Conservation (phyloP, 2,329 filamentous ascomycete species). For the Fusarium luffae region DNA sequence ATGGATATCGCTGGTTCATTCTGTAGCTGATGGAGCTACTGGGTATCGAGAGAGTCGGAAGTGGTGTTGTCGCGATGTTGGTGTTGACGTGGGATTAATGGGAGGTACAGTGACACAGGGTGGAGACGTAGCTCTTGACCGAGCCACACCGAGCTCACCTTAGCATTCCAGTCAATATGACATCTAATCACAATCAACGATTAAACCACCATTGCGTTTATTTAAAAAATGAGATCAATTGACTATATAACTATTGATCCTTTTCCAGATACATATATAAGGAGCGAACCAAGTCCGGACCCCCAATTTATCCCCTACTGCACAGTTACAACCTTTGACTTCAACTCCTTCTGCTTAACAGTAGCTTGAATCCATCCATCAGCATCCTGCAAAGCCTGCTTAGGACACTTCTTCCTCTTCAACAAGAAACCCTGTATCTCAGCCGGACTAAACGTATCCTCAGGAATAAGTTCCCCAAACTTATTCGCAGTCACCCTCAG, state of each 20-base stretch:
- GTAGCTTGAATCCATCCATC: conserved; percentile 64
- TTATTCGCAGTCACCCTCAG: conserved; percentile 57
- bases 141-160: conserved; percentile 38
- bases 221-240: neutral
- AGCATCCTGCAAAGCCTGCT: conserved; percentile 64
- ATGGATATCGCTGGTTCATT: conserved; percentile 38
- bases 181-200: neutral
- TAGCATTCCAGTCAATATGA: neutral
- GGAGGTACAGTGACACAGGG: conserved; percentile 19
- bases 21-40: conserved; percentile 17
- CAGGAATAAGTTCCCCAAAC: conserved; percentile 66
- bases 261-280: no score
- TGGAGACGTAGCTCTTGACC: conserved; percentile 43
- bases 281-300: no score
- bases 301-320: conserved; percentile 53
- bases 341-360: conserved; percentile 61
- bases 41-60: neutral
- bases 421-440: conserved; percentile 74
- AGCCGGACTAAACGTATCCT: conserved; percentile 66
- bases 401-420: conserved; percentile 69
- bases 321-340: conserved; percentile 60
- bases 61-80: conserved; percentile 8
- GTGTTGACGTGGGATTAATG: conserved; percentile 39
- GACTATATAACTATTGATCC: no score
- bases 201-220: neutral